Evolutionary conservation across 2,329 filamentous ascomycete genomes (phyloP), one percentile per base, ranked within the genome.

Genomic region (Huntiella moniliformis): DNA sequence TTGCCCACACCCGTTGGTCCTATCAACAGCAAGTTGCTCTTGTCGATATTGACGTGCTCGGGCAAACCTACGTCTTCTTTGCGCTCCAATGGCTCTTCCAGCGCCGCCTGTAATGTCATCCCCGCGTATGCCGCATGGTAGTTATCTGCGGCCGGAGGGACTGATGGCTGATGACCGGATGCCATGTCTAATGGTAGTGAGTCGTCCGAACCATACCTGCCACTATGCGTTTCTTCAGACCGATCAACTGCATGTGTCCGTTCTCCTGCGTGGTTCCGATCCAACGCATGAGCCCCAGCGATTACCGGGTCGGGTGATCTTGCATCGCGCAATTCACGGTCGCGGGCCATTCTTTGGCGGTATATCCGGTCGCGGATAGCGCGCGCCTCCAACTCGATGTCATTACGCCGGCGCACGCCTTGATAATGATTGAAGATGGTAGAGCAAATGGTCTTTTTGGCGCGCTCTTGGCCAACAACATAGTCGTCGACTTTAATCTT

Each of bases 341-440:
- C 81, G 51, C 77, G 70, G 48, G 80, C 69, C 56, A 79, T 75
- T 50, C 77, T 73, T 58, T 86, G 82, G 37, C 82, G 74, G 55
- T 79, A 66, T 42, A 77, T 57, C 61, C 81, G 82, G 51, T 85
- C 79, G 38, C 67, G 63, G 33, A 63, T 53, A 39, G 67, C 67
- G 44, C 66, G 63, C 45, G 77, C 72, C 49, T 71, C 65, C 18
- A 83, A 75, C 55, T 94, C 86, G 46, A 87, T 77, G 53, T 91
- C 75, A 49, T 79, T 75, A 42, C 85, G 70, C 55, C 85, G 73
- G 17, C 87, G 78, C 50, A 94, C 73, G 40, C 83, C 76, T 61
- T 95, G 85, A 58, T 96, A 95, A 59, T 98, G 91, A 57, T 96
- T 95, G 65, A 93, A 95, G 22, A 98, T 82, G 5, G 88, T 86